Percentiles rank a stretch among this genome's conserved stretches.
These are phyloP conservation scores for Herpotrichia juniperi DNA, from an alignment of 2,329 filamentous ascomycete species.

Conservation along the genomic window DNA sequence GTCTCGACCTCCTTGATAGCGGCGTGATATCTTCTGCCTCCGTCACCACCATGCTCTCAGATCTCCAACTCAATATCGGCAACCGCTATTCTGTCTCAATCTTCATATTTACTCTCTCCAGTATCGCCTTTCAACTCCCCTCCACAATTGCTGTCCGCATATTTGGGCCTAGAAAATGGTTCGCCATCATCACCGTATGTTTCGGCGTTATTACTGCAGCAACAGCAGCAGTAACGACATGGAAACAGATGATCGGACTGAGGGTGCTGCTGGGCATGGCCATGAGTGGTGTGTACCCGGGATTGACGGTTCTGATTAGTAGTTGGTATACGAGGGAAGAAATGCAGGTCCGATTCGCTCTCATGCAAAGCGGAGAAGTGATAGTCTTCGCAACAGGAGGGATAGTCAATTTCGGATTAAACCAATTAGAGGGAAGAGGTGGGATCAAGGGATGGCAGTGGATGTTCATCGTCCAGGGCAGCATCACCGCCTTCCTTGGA, in stretches of 20 bases:
- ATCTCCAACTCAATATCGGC: conserved; percentile 66
- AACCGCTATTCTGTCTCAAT: conserved; percentile 73
- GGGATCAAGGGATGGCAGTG: conserved; percentile 69
- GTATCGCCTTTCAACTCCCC: conserved; percentile 71
- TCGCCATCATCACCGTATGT: conserved; percentile 62
- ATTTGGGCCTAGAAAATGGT: conserved; percentile 69
- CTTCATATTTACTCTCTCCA: conserved; percentile 74
- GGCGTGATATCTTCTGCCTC: conserved; percentile 73
- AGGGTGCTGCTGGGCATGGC: conserved; percentile 69
- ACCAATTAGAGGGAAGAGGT: conserved; percentile 62
- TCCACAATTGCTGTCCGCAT: conserved; percentile 70
- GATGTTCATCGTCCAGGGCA: conserved; percentile 72
- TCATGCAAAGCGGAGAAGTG: conserved; percentile 69
- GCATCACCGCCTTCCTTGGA: conserved; percentile 64
- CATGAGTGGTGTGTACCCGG: conserved; percentile 56
- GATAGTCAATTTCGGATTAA: conserved; percentile 73
- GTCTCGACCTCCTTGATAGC: conserved; percentile 71
- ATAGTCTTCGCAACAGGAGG: conserved; percentile 68
- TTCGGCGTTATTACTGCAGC: conserved; percentile 72
- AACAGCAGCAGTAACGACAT: conserved; percentile 70
- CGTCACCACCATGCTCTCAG: conserved; percentile 70
- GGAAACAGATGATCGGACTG: conserved; percentile 72
- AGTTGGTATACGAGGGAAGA: conserved; percentile 70
- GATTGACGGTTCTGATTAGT: conserved; percentile 60
- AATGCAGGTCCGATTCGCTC: conserved; percentile 70